Evolutionary conservation across 2,329 filamentous ascomycete species (phyloP), one percentile per base, ranked within the genome.

Genomic region (Epicoccum sorghinum): DNA sequence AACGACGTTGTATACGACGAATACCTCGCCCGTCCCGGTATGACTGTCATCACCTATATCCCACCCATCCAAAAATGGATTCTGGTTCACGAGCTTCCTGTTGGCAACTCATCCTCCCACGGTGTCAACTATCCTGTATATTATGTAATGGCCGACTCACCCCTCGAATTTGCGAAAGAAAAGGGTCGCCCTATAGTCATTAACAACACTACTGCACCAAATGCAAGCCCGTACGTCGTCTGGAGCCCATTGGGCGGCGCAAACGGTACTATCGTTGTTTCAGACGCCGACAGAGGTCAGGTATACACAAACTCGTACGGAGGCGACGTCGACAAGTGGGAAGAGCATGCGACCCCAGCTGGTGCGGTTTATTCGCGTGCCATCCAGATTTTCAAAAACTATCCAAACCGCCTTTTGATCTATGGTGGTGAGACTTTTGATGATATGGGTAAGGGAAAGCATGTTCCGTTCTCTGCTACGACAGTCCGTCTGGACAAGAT

Each of bases 221-320:
- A 64, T 33, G 62, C 60, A 3, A 54, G 47, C 14, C 64, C 60
- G 0, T 65, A 64, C 18, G 65, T 66, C 4, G 44, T 64, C 33
- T 68, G 65, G 65, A 63, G 47, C n/a, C 60, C 65, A 4, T 8
- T 60, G 1, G 62, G 64, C 7, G 65, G 65, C 3, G 51, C 57
- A 8, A 65, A 64, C 12, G 65, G 65, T 3, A 68, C 30, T 12
- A 33, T 23, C 29, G 14, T 43, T 4, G 8, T 33, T 9, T 44
- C 18, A 13, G 32, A 33, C 13, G 32, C 32, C 32, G 32, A 33
- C 7, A 33, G 32, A n/a, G 13, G 32, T 4, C 32, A 33, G 13
- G 32, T 35, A 14, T n/a, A 24, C 14, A 44, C 22, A 59, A 33
- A 33, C 10, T 8, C 32, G 32, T 33, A 33, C 10, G 32, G 32